These are phyloP conservation scores for Mycena sp. DNA, from an alignment of 1,284 basidiomycete genomes.

Conservation along the genomic window DNA sequence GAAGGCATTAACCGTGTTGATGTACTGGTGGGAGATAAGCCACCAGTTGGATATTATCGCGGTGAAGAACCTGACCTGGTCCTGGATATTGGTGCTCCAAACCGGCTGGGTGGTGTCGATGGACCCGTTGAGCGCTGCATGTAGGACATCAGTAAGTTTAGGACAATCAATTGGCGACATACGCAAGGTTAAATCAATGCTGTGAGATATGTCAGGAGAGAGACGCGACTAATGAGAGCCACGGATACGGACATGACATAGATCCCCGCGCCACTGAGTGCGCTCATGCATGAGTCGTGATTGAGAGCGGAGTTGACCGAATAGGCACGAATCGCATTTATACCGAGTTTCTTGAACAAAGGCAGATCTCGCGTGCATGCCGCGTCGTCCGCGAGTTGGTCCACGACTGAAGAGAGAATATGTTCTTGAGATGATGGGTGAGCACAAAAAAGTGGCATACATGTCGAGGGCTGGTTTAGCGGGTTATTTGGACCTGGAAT, in stretches of 20 bases:
- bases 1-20: conserved; percentile 82
- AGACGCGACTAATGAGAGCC: conserved; percentile 8
- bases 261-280: conserved; percentile 82
- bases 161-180: not conserved
- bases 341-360: conserved; percentile 73
- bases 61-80: conserved; percentile 40
- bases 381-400: conserved; percentile 24
- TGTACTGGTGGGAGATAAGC: conserved; percentile 60
- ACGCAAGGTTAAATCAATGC: conserved; percentile 28
- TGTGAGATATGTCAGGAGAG: conserved; percentile 15
- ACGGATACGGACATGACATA: conserved; percentile 79
- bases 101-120: conserved; percentile 81
- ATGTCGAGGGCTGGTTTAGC: conserved; percentile 19
- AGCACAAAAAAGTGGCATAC: not conserved
- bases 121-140: conserved; percentile 69
- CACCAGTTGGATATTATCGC: too few species aligned
- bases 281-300: conserved; percentile 88
- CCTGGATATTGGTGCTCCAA: conserved; percentile 85
- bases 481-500: conserved; percentile 20
- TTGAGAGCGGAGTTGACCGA: conserved; percentile 84
- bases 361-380: conserved; percentile 85
- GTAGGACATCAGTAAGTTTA: not conserved
- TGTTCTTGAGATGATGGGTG: not conserved
- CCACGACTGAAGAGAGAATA: conserved; percentile 14
- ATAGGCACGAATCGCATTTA: conserved; percentile 86